Evolutionary conservation across 805 yeast genomes (phyloP).

Genomic region (Starmerella powellii): DNA sequence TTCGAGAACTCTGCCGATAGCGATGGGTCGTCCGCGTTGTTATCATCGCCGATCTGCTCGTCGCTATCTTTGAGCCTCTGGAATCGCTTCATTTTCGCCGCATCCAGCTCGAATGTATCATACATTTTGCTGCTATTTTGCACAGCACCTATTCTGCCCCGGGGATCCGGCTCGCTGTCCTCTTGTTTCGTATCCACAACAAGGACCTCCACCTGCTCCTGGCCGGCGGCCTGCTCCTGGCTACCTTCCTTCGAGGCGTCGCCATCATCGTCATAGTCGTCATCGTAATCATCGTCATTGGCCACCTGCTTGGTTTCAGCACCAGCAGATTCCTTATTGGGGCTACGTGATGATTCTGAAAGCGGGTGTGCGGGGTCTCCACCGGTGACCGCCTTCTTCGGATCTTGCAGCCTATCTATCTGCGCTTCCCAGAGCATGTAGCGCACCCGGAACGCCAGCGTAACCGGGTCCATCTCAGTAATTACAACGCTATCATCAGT

Average conservation of each 20-base stretch:
- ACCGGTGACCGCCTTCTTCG: too few species aligned
- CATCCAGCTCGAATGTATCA: conserved; percentile 55
- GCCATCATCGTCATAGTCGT: conserved; percentile 34
- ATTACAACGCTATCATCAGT: conserved; percentile 6
- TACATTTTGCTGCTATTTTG: conserved; percentile 44
- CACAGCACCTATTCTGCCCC: conserved; percentile 27
- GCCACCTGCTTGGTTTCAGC: not conserved
- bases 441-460: conserved; percentile 31
- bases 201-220: conserved; percentile 16
- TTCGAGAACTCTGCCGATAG: conserved; percentile 8
- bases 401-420: conserved; percentile 1
- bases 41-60: conserved; percentile 37
- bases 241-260: conserved; percentile 24
- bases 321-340: not conserved
- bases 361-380: too few species aligned
- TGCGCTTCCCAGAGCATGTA: conserved; percentile 32
- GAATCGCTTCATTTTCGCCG: conserved; percentile 62
- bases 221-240: conserved; percentile 25
- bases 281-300: conserved; percentile 29
- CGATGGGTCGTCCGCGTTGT: conserved; percentile 12
- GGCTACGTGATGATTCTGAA: not conserved
- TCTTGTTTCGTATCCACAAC: conserved; percentile 18
- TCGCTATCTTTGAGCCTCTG: conserved; percentile 71
- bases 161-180: conserved; percentile 19
- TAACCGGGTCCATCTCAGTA: conserved; percentile 26